Percentiles rank a stretch among this genome's conserved stretches.
Evolutionary conservation across 768 basidiomycete species (phyloP).

Genomic region (Cystofilobasidium ferigula): DNA sequence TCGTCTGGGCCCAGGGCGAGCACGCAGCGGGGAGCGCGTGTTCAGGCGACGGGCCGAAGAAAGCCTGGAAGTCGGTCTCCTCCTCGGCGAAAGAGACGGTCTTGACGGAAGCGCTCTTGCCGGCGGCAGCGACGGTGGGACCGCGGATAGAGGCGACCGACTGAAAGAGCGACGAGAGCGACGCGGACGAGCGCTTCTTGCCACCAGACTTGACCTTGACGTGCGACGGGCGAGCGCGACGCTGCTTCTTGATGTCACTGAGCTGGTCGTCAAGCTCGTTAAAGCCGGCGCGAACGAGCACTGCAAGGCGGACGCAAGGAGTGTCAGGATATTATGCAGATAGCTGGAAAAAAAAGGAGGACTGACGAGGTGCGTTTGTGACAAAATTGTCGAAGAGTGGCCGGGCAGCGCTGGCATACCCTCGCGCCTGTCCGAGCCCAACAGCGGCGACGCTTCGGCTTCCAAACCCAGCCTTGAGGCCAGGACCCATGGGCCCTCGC

Average conservation of each 20-base stretch:
- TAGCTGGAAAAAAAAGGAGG: neutral
- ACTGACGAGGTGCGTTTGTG: constrained; percentile 13
- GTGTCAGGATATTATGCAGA: neutral
- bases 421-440: neutral
- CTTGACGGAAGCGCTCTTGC: neutral
- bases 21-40: constrained; percentile 7
- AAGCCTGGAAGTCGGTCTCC: constrained; percentile 6
- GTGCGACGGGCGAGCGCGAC: neutral
- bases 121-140: neutral
- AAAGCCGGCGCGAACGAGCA: neutral
- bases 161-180: neutral
- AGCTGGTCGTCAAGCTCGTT: constrained; percentile 8
- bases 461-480: neutral
- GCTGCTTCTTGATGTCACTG: constrained; percentile 1
- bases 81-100: neutral
- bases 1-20: constrained; percentile 6
- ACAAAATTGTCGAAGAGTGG: constrained; percentile 13
- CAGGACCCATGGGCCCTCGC: constrained; percentile 8
- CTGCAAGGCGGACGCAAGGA: neutral
- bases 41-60: constrained; percentile 9
- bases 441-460: constrained; percentile 1
- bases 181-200: neutral
- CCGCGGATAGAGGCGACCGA: neutral
- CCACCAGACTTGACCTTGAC: neutral
- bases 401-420: constrained; percentile 1